Conservation (phyloP, 768 basidiomycete species). For the Termitomyces sp. region DNA sequence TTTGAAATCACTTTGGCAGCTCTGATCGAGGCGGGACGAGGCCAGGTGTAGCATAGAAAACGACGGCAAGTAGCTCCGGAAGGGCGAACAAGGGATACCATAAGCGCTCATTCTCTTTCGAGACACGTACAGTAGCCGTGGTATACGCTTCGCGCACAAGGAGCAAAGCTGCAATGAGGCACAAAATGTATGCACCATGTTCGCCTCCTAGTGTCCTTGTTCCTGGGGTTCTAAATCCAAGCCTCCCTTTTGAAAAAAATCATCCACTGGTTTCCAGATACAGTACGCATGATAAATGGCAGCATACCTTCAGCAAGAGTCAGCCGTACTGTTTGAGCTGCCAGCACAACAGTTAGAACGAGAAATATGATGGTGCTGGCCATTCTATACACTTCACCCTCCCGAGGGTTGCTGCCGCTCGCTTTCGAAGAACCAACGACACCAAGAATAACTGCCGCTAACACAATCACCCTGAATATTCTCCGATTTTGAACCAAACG, state of each 20-base stretch:
- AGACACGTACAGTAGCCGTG: slow-evolving; percentile 22
- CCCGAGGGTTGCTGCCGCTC: slow-evolving; percentile 10
- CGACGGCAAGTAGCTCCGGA: slow-evolving; percentile 32
- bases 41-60: slow-evolving; percentile 26
- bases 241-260: not conserved
- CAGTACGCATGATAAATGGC: slow-evolving; percentile 8
- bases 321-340: slow-evolving; percentile 22
- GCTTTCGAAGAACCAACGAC: slow-evolving; percentile 22
- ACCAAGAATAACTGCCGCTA: slow-evolving; percentile 26
- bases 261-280: not conserved
- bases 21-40: slow-evolving; percentile 31
- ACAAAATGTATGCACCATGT: slow-evolving; percentile 25
- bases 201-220: slow-evolving; percentile 17
- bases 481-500: slow-evolving; percentile 22
- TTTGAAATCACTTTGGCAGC: slow-evolving; percentile 13
- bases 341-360: slow-evolving; percentile 26
- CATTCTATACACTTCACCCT: slow-evolving; percentile 22
- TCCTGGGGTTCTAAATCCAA: not conserved
- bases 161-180: slow-evolving; percentile 27
- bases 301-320: slow-evolving; percentile 12
- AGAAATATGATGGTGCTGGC: slow-evolving; percentile 32
- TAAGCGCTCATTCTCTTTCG: slow-evolving; percentile 24
- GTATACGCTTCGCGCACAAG: slow-evolving; percentile 33
- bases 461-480: slow-evolving; percentile 23
- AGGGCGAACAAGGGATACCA: slow-evolving; percentile 38